Conservation (phyloP, 257 asterid species). For the Solanum gandarillasii region DNA sequence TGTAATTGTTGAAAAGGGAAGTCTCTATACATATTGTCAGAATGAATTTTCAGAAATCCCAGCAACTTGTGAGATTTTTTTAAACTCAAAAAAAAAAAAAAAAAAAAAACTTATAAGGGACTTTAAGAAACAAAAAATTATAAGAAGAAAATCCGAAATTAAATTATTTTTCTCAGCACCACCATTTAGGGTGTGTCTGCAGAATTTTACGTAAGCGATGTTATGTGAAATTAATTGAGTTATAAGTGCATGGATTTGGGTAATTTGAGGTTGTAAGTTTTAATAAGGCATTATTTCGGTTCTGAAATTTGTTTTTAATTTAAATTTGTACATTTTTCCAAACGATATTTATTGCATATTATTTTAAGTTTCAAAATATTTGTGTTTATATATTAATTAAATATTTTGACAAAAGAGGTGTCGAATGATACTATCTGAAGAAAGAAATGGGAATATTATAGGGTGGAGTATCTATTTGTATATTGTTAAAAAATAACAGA, state of each 20-base stretch:
- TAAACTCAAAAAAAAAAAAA: neutral
- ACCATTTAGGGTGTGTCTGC: neutral
- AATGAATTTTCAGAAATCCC: constrained; percentile 5
- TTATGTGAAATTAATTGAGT: neutral
- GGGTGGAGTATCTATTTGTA: neutral
- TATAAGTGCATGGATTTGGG: neutral
- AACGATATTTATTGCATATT: neutral
- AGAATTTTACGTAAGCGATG: neutral
- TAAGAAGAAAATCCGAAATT: neutral
- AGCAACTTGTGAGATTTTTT: neutral
- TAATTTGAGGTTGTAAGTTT: neutral
- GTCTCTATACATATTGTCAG: constrained; percentile 4
- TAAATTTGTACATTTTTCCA: neutral
- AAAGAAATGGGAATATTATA: neutral
- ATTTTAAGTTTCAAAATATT: neutral
- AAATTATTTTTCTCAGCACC: neutral
- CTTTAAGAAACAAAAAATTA: neutral
- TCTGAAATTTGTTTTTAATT: neutral
- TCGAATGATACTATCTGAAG: neutral
- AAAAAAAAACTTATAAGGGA: neutral
- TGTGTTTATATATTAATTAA: neutral
- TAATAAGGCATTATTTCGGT: neutral
- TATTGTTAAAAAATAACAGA: neutral
- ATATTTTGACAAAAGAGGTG: neutral
- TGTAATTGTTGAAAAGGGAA: constrained; percentile 18